A percentile compares a stretch with the other conserved stretches of the same genome.
Conservation (phyloP, 2,329 filamentous ascomycete species). For the Ambrosiella beaveri region DNA sequence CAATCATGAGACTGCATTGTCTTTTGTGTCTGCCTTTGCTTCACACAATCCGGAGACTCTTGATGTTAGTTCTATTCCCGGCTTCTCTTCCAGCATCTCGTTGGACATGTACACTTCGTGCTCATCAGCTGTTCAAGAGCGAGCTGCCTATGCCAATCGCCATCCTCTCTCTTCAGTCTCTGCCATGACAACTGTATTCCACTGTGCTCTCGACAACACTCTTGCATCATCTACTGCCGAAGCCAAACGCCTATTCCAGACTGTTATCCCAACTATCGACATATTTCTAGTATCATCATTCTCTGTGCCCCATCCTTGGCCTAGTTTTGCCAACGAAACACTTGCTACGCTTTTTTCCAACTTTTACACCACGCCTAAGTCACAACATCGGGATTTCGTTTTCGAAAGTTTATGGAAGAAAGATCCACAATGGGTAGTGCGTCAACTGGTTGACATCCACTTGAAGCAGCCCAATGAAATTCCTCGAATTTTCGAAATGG, state of each 20-base stretch:
- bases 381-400: constrained; percentile 64
- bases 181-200: constrained; percentile 55
- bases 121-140: constrained; percentile 30
- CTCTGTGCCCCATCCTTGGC: constrained; percentile 63
- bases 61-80: constrained; percentile 71
- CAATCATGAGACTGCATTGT: constrained; percentile 71
- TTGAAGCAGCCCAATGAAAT: constrained; percentile 47
- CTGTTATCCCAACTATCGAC: constrained; percentile 57
- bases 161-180: constrained; percentile 81
- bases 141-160: constrained; percentile 47
- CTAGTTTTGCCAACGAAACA: constrained; percentile 55
- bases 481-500: constrained; percentile 38
- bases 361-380: constrained; percentile 61
- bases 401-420: constrained; percentile 84
- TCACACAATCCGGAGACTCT: constrained; percentile 58
- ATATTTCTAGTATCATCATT: constrained; percentile 66
- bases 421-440: constrained; percentile 71
- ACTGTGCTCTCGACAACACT: constrained; percentile 43
- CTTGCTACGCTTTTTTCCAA: constrained; percentile 63
- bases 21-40: constrained; percentile 80
- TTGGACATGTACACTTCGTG: constrained; percentile 37
- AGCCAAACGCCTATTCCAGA: constrained; percentile 47
- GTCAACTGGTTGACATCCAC: constrained; percentile 65
- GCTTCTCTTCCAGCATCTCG: constrained; percentile 61
- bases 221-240: constrained; percentile 45